phyloP scores from a whole-genome alignment of 148 eudicot genomes.

The Pouteria glomerata region DNA sequence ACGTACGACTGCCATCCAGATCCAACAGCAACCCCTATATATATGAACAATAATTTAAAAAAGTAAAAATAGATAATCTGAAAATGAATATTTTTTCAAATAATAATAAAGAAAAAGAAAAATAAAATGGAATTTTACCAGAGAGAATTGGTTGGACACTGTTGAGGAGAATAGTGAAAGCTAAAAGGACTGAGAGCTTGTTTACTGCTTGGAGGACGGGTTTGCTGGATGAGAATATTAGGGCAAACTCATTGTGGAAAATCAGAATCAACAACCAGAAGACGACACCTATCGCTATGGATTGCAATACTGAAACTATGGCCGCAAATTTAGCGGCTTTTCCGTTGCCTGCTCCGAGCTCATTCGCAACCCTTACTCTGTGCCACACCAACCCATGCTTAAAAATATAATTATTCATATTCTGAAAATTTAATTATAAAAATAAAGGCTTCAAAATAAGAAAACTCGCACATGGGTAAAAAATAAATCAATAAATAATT shows the following conservation, averaged over 20 bases:
- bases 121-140: too few relatives aligned
- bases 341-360: conserved; percentile 62
- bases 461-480: too few relatives aligned
- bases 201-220: conserved; percentile 41
- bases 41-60: background rate
- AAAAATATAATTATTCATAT: too few relatives aligned
- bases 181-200: conserved; percentile 40
- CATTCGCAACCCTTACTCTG: conserved; percentile 60
- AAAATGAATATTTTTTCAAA: too few relatives aligned
- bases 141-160: conserved; percentile 65
- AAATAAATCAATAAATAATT: too few relatives aligned
- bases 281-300: conserved; percentile 39
- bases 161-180: conserved; percentile 59
- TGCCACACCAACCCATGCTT: background rate
- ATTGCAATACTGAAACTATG: conserved; percentile 38
- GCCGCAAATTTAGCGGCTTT: conserved; percentile 66
- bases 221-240: conserved; percentile 41
- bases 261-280: conserved; percentile 38
- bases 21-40: conserved; percentile 23
- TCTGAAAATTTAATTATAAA: background rate
- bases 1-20: conserved; percentile 25
- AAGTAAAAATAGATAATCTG: background rate
- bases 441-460: background rate
- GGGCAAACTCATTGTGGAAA: conserved; percentile 41
- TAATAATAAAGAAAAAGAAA: too few relatives aligned